A percentile compares a stretch with the other conserved stretches of the same genome.
phyloP scores from a whole-genome alignment of 257 asterid genomes.

The Nicotiana benthamiana region DNA sequence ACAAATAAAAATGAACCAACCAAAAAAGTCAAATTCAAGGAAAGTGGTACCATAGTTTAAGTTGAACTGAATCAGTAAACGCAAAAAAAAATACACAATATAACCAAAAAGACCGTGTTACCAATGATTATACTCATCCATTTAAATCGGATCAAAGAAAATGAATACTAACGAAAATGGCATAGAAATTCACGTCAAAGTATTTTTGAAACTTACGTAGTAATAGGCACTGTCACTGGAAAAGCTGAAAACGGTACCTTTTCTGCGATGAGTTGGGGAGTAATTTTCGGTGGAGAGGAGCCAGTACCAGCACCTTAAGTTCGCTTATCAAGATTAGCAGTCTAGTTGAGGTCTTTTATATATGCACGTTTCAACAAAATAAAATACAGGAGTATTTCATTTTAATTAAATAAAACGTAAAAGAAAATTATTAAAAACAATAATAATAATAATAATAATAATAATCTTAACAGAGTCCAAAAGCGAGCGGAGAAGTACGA shows the following conservation, averaged over 20 bases:
- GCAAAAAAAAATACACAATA: background rate
- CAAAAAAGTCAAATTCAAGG: slow-evolving; percentile 15
- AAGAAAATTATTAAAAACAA: background rate
- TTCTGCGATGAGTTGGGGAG: background rate
- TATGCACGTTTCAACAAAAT: background rate
- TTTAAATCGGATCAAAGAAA: slow-evolving; percentile 45
- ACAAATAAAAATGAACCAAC: slow-evolving; percentile 23
- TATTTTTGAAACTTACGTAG: slow-evolving; percentile 1
- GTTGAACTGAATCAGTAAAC: slow-evolving; percentile 4
- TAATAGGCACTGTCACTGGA: slow-evolving; percentile 13
- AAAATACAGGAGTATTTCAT: background rate
- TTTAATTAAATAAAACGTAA: background rate
- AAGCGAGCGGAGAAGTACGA: slow-evolving; percentile 1
- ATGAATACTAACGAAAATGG: background rate
- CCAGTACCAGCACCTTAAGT: slow-evolving; percentile 35
- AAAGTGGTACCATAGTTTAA: slow-evolving; percentile 1
- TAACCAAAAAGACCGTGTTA: background rate
- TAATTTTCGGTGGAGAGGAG: background rate
- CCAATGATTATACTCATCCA: slow-evolving; percentile 32
- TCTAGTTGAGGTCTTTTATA: slow-evolving; percentile 9
- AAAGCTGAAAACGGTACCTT: background rate
- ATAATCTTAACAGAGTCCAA: background rate
- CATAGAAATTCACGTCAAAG: background rate
- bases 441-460: no score
- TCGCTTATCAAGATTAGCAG: slow-evolving; percentile 32